A percentile compares a stretch with the other conserved stretches of the same genome.
These are phyloP conservation scores for Tolypocladium cylindrosporum DNA, from an alignment of 2,329 filamentous ascomycete species.

Conservation along the genomic window DNA sequence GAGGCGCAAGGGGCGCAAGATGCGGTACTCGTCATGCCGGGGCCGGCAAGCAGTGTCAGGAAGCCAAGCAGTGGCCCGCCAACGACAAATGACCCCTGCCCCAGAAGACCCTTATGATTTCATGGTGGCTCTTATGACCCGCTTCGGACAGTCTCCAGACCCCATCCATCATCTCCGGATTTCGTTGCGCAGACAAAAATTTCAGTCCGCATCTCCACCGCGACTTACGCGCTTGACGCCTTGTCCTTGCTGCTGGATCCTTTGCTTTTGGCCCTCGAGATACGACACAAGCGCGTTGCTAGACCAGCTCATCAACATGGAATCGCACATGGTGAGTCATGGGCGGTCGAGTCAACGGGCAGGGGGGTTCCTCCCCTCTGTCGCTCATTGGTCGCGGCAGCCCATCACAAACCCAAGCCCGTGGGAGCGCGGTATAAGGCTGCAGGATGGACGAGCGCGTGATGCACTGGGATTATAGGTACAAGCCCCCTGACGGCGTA, in stretches of 20 bases:
- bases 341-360: neutral
- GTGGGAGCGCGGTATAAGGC: conserved; percentile 2
- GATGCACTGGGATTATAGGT: neutral
- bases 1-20: neutral
- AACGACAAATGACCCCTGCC: neutral
- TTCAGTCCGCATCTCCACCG: neutral
- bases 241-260: neutral
- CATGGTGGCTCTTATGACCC: conserved; percentile 3
- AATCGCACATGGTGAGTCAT: neutral
- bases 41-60: neutral
- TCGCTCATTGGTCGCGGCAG: neutral
- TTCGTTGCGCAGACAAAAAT: neutral
- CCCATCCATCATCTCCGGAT: conserved; percentile 4
- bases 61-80: neutral
- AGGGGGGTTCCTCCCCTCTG: neutral
- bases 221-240: neutral
- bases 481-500: neutral
- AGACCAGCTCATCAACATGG: neutral
- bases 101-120: conserved; percentile 5
- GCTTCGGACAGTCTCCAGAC: neutral
- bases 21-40: neutral
- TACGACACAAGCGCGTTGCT: neutral
- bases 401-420: neutral
- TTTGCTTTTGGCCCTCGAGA: neutral
- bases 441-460: neutral